phyloP scores from a whole-genome alignment of 2,329 filamentous ascomycete species.

The Penicillium sp. region DNA sequence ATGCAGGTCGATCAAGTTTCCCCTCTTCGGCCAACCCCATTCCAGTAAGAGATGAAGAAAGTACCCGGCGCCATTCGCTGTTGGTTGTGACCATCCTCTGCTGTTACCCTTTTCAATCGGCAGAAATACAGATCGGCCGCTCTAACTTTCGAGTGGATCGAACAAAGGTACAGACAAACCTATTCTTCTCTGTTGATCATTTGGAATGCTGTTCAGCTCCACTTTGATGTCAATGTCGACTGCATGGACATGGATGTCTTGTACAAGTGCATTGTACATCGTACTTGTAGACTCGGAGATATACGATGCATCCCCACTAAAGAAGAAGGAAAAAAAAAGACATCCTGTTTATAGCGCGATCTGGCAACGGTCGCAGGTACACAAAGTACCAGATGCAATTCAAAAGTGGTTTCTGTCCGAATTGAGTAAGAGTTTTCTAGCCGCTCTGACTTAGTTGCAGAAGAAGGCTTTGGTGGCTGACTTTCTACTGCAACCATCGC shows the following conservation, averaged over 20 bases:
- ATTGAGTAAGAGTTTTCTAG: neutral
- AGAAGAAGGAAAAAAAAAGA: neutral
- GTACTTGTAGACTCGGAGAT: neutral
- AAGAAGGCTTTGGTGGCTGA: conserved; percentile 15
- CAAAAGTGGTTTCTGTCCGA: neutral
- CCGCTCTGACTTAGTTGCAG: conserved; percentile 24
- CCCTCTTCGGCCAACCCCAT: conserved; percentile 11
- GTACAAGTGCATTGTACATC: neutral
- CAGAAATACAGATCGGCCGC: neutral
- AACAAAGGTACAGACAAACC: neutral
- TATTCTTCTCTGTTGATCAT: neutral
- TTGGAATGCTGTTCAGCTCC: neutral
- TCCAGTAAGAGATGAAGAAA: neutral
- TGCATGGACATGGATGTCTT: too few relatives aligned
- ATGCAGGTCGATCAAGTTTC: conserved; percentile 26
- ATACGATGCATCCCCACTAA: neutral
- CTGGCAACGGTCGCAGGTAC: neutral
- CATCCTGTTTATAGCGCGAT: neutral
- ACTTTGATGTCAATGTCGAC: neutral
- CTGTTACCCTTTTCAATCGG: neutral
- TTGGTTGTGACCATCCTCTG: neutral
- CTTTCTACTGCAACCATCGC: conserved; percentile 17
- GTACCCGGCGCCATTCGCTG: neutral
- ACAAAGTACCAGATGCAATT: neutral
- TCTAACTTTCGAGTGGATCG: neutral